A percentile compares a stretch with the other conserved stretches of the same genome.
Evolutionary conservation across 2,329 filamentous ascomycete species (phyloP).

Genomic region (Dryadomyces quercus-mongolicae): DNA sequence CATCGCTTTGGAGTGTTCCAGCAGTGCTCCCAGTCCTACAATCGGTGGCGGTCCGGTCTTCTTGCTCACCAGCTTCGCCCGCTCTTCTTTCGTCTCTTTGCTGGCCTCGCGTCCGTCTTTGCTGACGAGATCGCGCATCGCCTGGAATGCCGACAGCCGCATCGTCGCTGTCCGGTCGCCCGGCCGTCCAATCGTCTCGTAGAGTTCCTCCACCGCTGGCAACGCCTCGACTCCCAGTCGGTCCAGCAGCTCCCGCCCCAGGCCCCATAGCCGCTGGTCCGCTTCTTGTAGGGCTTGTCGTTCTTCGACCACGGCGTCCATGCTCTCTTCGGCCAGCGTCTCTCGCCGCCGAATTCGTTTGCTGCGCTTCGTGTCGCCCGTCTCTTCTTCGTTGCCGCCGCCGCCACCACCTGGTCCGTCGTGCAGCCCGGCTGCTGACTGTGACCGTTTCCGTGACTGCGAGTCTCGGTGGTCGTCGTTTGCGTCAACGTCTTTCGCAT

Average conservation of each 20-base stretch:
- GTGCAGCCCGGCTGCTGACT: constrained; percentile 46
- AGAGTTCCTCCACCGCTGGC: constrained; percentile 23
- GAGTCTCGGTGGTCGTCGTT: constrained; percentile 22
- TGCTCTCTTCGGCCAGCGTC: constrained; percentile 37
- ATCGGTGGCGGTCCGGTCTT: constrained; percentile 37
- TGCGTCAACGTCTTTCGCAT: not conserved
- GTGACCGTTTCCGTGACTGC: constrained; percentile 40
- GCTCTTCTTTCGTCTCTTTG: constrained; percentile 39
- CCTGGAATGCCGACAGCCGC: constrained; percentile 22
- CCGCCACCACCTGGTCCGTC: constrained; percentile 30
- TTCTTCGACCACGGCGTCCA: constrained; percentile 42
- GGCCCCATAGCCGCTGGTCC: constrained; percentile 42
- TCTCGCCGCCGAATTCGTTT: constrained; percentile 54
- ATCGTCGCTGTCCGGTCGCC: constrained; percentile 39
- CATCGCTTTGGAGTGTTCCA: constrained; percentile 48
- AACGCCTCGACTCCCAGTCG: constrained; percentile 37
- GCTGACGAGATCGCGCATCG: not conserved
- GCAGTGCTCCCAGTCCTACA: constrained; percentile 46
- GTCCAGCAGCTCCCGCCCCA: constrained; percentile 42
- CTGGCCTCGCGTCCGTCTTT: not conserved
- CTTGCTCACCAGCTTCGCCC: constrained; percentile 37
- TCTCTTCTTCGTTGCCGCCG: constrained; percentile 38
- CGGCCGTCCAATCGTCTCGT: constrained; percentile 10
- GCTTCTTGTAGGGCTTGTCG: constrained; percentile 44
- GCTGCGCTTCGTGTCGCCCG: constrained; percentile 46